Evolutionary conservation across 371 early-diverging fungal genomes (phyloP).

Genomic region (Vairimorpha necatrix): DNA sequence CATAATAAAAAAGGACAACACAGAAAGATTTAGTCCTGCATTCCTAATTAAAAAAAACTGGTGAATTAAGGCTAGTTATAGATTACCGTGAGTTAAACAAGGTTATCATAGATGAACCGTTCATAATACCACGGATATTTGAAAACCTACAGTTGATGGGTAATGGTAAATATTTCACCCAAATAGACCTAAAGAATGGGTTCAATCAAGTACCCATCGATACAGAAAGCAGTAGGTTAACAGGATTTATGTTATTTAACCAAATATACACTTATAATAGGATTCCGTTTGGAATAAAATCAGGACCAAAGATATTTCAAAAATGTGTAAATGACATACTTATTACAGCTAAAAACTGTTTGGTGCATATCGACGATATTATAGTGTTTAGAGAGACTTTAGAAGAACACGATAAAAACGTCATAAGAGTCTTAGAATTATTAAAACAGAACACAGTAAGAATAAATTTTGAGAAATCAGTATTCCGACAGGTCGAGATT

Average conservation of each 20-base stretch:
- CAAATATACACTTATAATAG: conserved; percentile 62
- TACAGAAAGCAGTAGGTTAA: conserved; percentile 45
- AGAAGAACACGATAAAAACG: too few species aligned
- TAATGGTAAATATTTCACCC: conserved; percentile 56
- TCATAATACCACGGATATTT: conserved; percentile 62
- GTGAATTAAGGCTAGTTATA: too few species aligned
- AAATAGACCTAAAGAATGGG: conserved; percentile 64
- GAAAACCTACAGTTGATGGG: conserved; percentile 49
- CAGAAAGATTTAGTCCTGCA: neutral
- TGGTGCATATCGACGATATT: too few species aligned
- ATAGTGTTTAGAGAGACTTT: too few species aligned
- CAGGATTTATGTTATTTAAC: conserved; percentile 59
- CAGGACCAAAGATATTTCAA: conserved; percentile 31
- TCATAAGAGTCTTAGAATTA: too few species aligned
- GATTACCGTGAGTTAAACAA: too few species aligned
- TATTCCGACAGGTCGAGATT: too few species aligned
- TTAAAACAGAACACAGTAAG: too few species aligned
- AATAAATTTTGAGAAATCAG: too few species aligned
- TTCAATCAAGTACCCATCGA: conserved; percentile 48
- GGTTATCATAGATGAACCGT: too few species aligned
- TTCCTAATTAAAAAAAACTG: neutral
- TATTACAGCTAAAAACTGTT: too few species aligned
- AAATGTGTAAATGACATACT: too few species aligned
- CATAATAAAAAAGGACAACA: neutral
- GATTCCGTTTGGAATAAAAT: conserved; percentile 8